Percentiles rank a stretch among this genome's conserved stretches.
Conservation (phyloP, 2,329 filamentous ascomycete species). For the Colletotrichum sp. region DNA sequence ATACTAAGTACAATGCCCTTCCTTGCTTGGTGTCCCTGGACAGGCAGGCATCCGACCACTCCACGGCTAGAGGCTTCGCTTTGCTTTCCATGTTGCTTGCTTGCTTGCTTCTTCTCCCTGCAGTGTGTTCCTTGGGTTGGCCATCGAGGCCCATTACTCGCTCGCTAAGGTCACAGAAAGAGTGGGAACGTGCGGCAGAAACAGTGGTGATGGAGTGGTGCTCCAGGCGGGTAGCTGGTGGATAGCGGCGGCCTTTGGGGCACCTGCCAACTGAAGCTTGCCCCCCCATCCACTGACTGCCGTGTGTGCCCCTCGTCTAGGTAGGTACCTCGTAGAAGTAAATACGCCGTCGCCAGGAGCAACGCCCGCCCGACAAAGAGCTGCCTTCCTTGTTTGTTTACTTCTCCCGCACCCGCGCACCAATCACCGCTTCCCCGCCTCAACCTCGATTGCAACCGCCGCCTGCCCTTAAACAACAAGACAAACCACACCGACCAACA, state of each 20-base stretch:
- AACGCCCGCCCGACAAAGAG: slow-evolving; percentile 20
- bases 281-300: not conserved
- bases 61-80: not conserved
- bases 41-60: not conserved
- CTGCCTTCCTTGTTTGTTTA: slow-evolving; percentile 25
- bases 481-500: slow-evolving; percentile 13
- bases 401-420: slow-evolving; percentile 17
- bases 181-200: slow-evolving; percentile 18
- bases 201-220: not conserved
- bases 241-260: not conserved
- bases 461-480: slow-evolving; percentile 24
- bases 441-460: slow-evolving; percentile 13
- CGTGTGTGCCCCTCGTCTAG: slow-evolving; percentile 6
- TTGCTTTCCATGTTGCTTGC: slow-evolving; percentile 4
- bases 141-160: not conserved
- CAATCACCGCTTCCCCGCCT: slow-evolving; percentile 22
- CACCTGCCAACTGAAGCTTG: not conserved
- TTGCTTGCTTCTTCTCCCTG: slow-evolving; percentile 7
- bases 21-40: not conserved
- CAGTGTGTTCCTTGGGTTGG: not conserved
- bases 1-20: not conserved
- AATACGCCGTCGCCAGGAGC: slow-evolving; percentile 20
- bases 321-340: not conserved
- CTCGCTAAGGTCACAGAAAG: slow-evolving; percentile 15
- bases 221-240: not conserved